Evolutionary conservation across 106 monocot species (phyloP).

Genomic region (Platanthera guangdongensis): DNA sequence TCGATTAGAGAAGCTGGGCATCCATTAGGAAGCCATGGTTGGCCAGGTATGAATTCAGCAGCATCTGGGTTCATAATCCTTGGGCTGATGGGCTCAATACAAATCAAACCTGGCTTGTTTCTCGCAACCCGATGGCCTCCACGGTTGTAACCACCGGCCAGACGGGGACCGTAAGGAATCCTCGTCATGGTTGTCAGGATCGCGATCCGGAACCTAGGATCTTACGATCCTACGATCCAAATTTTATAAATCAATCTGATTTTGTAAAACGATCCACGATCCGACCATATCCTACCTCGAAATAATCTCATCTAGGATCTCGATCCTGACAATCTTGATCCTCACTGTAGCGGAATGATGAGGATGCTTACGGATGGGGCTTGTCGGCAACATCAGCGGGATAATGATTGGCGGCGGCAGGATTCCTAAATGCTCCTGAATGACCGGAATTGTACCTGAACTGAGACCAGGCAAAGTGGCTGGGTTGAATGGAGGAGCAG

Average conservation of each 20-base stretch:
- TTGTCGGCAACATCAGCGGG: slow-evolving; percentile 45
- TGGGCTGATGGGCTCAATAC: slow-evolving; percentile 28
- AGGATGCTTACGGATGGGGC: slow-evolving; percentile 57
- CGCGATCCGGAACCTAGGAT: too few relatives aligned
- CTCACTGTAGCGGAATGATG: slow-evolving; percentile 85
- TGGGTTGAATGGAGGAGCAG: slow-evolving; percentile 85
- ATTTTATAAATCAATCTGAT: too few relatives aligned
- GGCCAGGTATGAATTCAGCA: slow-evolving; percentile 74
- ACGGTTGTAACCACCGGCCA: slow-evolving; percentile 62
- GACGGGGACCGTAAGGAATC: slow-evolving; percentile 87
- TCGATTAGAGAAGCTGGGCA: slow-evolving; percentile 26
- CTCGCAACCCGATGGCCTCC: slow-evolving; percentile 49
- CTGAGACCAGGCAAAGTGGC: slow-evolving; percentile 58
- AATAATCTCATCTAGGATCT: too few relatives aligned
- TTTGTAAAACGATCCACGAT: too few relatives aligned
- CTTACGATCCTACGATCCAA: too few relatives aligned
- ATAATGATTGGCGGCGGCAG: slow-evolving; percentile 70
- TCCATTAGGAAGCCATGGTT: slow-evolving; percentile 53
- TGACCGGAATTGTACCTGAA: slow-evolving; percentile 49
- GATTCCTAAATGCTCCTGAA: slow-evolving; percentile 63
- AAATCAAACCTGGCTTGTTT: slow-evolving; percentile 40
- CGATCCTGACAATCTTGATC: too few relatives aligned
- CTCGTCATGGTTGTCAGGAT: too few relatives aligned
- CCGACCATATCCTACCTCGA: too few relatives aligned
- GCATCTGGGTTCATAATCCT: slow-evolving; percentile 84